A percentile compares a stretch with the other conserved stretches of the same genome.
phyloP scores from a whole-genome alignment of 2,329 filamentous ascomycete genomes.

The Herpotrichia juniperi region DNA sequence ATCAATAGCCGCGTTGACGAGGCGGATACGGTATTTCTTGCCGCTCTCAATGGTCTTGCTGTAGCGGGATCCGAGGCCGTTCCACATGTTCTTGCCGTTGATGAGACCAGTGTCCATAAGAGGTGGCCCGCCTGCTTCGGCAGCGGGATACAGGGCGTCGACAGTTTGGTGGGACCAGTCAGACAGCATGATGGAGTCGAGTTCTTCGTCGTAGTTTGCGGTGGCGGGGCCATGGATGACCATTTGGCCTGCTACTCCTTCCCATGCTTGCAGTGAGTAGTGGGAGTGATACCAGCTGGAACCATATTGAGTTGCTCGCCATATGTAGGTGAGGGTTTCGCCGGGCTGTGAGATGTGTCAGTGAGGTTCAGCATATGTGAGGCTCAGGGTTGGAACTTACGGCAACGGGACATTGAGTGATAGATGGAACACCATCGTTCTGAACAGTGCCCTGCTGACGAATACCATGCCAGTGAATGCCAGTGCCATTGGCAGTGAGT shows the following conservation, averaged over 20 bases:
- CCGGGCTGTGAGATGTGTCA: slow-evolving; percentile 17
- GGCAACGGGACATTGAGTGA: slow-evolving; percentile 60
- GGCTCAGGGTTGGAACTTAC: slow-evolving; percentile 28
- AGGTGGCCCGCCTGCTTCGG: slow-evolving; percentile 22
- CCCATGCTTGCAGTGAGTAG: slow-evolving; percentile 20
- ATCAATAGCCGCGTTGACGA: slow-evolving; percentile 16
- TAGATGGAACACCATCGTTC: slow-evolving; percentile 83
- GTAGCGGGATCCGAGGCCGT: slow-evolving; percentile 26
- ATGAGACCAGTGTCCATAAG: slow-evolving; percentile 24
- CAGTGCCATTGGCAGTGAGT: slow-evolving; percentile 50
- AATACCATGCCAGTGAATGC: slow-evolving; percentile 58
- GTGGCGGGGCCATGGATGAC: slow-evolving; percentile 13
- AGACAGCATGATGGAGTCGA: slow-evolving; percentile 11
- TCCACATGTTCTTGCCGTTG: slow-evolving; percentile 25
- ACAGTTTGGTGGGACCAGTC: slow-evolving; percentile 23
- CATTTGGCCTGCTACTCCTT: slow-evolving; percentile 33
- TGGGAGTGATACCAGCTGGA: slow-evolving; percentile 41
- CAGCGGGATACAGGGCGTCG: slow-evolving; percentile 23
- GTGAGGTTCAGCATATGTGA: not conserved
- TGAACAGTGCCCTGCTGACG: slow-evolving; percentile 59
- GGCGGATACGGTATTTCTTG: slow-evolving; percentile 10
- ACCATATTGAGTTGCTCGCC: slow-evolving; percentile 28
- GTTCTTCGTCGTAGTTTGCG: slow-evolving; percentile 7
- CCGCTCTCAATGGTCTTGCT: slow-evolving; percentile 9
- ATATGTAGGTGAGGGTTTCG: slow-evolving; percentile 27